Evolutionary conservation across 306 rosid genomes (phyloP), one percentile per base, ranked within the genome.

Genomic region (Castanopsis chinensis): DNA sequence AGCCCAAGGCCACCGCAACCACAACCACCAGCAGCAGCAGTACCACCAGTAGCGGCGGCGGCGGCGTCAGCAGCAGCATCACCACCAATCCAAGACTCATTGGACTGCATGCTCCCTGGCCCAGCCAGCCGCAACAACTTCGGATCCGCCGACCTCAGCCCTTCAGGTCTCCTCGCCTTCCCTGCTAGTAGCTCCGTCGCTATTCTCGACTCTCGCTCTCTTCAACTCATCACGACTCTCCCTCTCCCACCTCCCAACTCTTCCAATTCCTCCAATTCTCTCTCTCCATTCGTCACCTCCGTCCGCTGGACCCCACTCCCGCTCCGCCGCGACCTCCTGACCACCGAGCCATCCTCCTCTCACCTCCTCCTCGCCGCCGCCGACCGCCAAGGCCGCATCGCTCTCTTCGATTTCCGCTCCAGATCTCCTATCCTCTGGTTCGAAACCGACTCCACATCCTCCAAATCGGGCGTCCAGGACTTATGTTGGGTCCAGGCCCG

Each of bases 41-140:
- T 73, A 4, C 72, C 57, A 15, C 1, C 74, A 19, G 45, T 8
- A 41, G 45, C 45, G 3, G 45, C 11, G 45, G 45, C 79, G 25
- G 27, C 64, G 0, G 4, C 30, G 12, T 30, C 37, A 27, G 54
- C 71, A 61, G 52, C 17, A 17, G 28, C 78, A 4, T 25, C 57
- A 15, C 1, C 74, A 19, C 51, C 81, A 15, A 69, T 76, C 56
- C 85, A 70, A 12, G 94, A 92, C 64, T 90, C 94, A 35, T 90
- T 94, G 94, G 93, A 91, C 75, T 85, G 85, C 71, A 91, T 90
- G 98, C 98, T 96, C 5, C 99, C 99, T 3, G 96, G 93, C n/a
- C 96, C 99, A 33, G 87, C 98, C 6, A 86, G 81, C 65, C 94
- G 98, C 77, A 91, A 63, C 97, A 96, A 96, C 88, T 87, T 96